Evolutionary conservation across 306 rosid genomes (phyloP).

Genomic region (Citrullus mucosospermus): DNA sequence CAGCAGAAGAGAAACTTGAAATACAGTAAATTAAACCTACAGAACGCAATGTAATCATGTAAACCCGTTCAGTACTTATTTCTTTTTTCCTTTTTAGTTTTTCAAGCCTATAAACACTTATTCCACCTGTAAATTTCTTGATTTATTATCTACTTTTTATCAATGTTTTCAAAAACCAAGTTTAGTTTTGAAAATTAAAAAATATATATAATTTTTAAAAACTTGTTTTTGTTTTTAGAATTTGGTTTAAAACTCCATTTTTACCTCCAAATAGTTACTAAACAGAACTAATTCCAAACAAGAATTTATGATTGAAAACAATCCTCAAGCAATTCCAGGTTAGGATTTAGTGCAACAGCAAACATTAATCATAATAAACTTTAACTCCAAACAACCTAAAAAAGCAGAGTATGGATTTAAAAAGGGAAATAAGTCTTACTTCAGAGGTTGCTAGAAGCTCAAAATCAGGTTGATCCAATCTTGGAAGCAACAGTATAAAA

Average conservation of each 20-base stretch:
- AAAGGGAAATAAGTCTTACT: slow-evolving; percentile 29
- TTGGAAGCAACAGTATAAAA: slow-evolving; percentile 65
- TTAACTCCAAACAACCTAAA: neutral
- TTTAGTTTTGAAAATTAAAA: no score
- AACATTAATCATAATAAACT: neutral
- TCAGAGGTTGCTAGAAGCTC: slow-evolving; percentile 56
- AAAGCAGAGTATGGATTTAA: neutral
- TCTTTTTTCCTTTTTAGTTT: no score
- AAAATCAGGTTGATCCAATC: slow-evolving; percentile 46
- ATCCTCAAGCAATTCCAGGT: neutral
- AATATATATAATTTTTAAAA: no score
- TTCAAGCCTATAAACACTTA: no score
- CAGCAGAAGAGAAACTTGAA: neutral
- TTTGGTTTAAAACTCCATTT: no score
- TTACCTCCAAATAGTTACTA: no score
- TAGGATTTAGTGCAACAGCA: neutral
- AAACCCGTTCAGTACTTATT: no score
- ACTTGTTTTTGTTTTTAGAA: no score
- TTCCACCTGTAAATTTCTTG: no score
- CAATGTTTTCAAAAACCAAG: no score
- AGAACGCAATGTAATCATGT: neutral
- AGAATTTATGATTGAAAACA: neutral
- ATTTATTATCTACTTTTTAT: no score
- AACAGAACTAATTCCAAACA: neutral
- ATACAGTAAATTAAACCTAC: neutral